Evolutionary conservation across 2,329 filamentous ascomycete genomes (phyloP).

Genomic region (Periconia sp.): DNA sequence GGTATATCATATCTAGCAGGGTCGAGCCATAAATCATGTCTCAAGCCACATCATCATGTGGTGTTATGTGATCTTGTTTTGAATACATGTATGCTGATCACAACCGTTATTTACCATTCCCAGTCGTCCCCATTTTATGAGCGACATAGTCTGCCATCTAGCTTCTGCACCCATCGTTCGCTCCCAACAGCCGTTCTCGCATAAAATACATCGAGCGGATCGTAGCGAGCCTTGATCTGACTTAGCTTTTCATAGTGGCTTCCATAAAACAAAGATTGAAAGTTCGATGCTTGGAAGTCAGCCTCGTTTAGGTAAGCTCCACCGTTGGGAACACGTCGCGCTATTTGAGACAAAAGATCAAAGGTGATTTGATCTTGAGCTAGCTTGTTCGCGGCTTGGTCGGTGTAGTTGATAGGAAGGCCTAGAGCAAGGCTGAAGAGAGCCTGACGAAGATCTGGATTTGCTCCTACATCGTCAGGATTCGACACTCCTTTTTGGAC

Average conservation of each 20-base stretch:
- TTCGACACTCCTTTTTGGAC: background rate
- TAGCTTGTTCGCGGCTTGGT: slow-evolving; percentile 2
- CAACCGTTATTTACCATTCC: too few species aligned
- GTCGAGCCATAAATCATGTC: too few species aligned
- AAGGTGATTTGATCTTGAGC: slow-evolving; percentile 4
- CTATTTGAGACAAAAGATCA: slow-evolving; percentile 2
- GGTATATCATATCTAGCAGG: too few species aligned
- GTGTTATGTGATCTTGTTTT: too few species aligned
- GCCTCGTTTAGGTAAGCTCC: slow-evolving; percentile 35
- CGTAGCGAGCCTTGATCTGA: slow-evolving; percentile 15
- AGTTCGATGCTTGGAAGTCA: slow-evolving; percentile 32
- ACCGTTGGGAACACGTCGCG: background rate
- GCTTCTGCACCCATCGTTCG: slow-evolving; percentile 8
- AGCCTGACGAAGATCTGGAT: slow-evolving; percentile 6
- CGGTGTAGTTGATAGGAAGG: slow-evolving; percentile 1
- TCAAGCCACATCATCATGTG: too few species aligned
- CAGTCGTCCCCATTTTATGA: slow-evolving; percentile 12
- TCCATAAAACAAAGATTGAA: slow-evolving; percentile 38
- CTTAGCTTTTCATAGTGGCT: slow-evolving; percentile 6
- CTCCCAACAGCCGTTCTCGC: slow-evolving; percentile 14
- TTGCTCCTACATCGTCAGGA: background rate
- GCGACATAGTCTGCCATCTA: too few species aligned
- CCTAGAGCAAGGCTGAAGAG: slow-evolving; percentile 3
- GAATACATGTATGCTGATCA: too few species aligned
- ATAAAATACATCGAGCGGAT: slow-evolving; percentile 14